Percentiles rank a stretch among this genome's conserved stretches.
These are phyloP conservation scores for Suhomyces anneliseae DNA, from an alignment of 1,139 yeast species.

Conservation along the genomic window DNA sequence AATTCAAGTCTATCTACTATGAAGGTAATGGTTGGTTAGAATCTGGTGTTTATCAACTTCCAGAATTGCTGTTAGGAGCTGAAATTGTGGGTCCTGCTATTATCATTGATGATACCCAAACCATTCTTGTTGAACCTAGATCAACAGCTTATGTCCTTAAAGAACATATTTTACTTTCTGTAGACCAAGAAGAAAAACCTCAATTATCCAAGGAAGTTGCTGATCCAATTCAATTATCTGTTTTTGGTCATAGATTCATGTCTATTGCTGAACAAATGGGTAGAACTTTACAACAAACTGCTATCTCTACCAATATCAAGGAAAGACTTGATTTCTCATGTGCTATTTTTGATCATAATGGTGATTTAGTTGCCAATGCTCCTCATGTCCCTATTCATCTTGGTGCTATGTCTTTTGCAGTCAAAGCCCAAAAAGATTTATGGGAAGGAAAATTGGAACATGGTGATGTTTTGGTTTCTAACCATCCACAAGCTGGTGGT, in stretches of 20 bases:
- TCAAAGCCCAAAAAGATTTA: slow-evolving; percentile 59
- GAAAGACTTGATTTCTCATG: slow-evolving; percentile 84
- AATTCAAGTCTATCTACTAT: slow-evolving; percentile 27
- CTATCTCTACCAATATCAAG: slow-evolving; percentile 83
- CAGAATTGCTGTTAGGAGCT: slow-evolving; percentile 52
- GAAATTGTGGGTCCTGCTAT: slow-evolving; percentile 74
- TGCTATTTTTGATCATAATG: slow-evolving; percentile 73
- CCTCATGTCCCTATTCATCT: slow-evolving; percentile 87
- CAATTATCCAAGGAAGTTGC: slow-evolving; percentile 33
- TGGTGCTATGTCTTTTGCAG: slow-evolving; percentile 88
- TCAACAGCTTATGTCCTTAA: slow-evolving; percentile 63
- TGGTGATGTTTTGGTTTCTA: slow-evolving; percentile 76
- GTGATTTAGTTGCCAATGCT: slow-evolving; percentile 81
- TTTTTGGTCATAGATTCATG: slow-evolving; percentile 84
- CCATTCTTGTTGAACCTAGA: slow-evolving; percentile 74
- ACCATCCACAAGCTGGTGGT: slow-evolving; percentile 81
- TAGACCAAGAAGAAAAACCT: slow-evolving; percentile 28
- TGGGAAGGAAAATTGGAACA: slow-evolving; percentile 63
- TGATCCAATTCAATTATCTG: slow-evolving; percentile 73
- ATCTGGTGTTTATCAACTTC: slow-evolving; percentile 54
- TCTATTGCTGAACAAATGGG: slow-evolving; percentile 93
- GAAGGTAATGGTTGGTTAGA: slow-evolving; percentile 46
- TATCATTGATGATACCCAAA: slow-evolving; percentile 83
- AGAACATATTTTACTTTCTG: slow-evolving; percentile 52
- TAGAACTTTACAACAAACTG: slow-evolving; percentile 71